phyloP scores from a whole-genome alignment of 2,329 filamentous ascomycete species.

The Aureobasidium sp. region DNA sequence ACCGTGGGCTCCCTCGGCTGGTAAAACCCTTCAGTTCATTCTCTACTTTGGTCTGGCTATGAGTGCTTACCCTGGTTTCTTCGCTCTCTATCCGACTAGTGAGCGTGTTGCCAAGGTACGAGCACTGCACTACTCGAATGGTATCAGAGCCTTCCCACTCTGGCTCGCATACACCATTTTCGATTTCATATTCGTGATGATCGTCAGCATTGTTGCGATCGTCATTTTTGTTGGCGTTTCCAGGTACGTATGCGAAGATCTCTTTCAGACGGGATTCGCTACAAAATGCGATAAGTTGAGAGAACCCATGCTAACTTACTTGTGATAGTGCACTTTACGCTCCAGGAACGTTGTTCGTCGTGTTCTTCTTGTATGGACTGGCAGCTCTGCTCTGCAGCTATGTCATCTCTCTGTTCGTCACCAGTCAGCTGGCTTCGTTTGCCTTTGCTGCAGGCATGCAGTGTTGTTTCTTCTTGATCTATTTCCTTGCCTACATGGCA shows the following conservation, averaged over 20 bases:
- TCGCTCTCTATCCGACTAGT: slow-evolving; percentile 79
- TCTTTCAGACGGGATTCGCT: no score
- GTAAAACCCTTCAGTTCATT: slow-evolving; percentile 69
- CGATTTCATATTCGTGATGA: slow-evolving; percentile 68
- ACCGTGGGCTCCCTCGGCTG: slow-evolving; percentile 61
- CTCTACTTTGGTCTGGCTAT: slow-evolving; percentile 77
- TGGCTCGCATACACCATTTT: slow-evolving; percentile 80
- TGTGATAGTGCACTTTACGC: slow-evolving; percentile 59
- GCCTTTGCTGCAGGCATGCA: slow-evolving; percentile 75
- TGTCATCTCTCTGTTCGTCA: slow-evolving; percentile 70
- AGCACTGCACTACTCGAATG: slow-evolving; percentile 85
- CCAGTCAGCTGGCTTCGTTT: slow-evolving; percentile 75
- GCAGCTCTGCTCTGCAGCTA: slow-evolving; percentile 72
- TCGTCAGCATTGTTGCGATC: slow-evolving; percentile 58
- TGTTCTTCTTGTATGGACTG: slow-evolving; percentile 75
- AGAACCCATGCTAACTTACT: neutral
- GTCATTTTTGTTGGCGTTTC: slow-evolving; percentile 61
- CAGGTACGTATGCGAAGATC: slow-evolving; percentile 1
- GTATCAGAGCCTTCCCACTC: slow-evolving; percentile 70
- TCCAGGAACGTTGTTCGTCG: slow-evolving; percentile 71
- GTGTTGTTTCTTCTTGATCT: slow-evolving; percentile 46
- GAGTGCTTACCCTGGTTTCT: slow-evolving; percentile 75
- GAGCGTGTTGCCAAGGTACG: slow-evolving; percentile 74
- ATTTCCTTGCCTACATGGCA: slow-evolving; percentile 39
- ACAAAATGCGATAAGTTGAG: neutral